Base-by-base conservation (phyloP, 768 basidiomycete genomes). In the Lentinula lateritia region DNA sequence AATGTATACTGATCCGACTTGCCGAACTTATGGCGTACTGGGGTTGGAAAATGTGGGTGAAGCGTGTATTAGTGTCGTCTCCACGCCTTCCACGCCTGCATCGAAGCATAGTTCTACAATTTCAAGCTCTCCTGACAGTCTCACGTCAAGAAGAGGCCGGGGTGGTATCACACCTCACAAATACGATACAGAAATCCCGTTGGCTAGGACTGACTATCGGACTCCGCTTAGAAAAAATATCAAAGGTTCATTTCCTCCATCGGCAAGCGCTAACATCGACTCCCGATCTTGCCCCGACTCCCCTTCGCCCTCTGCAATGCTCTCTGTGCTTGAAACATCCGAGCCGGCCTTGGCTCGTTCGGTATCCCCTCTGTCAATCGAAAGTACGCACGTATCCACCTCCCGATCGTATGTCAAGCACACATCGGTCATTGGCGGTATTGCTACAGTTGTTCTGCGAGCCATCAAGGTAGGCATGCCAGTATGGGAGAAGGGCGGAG, bases 401-500 rank as follows among this genome's bases (percentile, higher is more conserved):
- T 48, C n/a, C 46, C n/a, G 23, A n/a, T 72, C 77, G 7, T 93
- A 93, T 71, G 78, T 89, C 46, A 80, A 84, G 56, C 90, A 89
- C 65, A 83, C 89, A 0, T 60, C 80, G 9, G 41, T 28, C 10
- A 71, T 92, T 65, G 74, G 84, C 23, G 88, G 90, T 3, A 83
- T 92, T 39, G 85, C 86, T n/a, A 84, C 84, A 79, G 89, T 93
- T 23, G 78, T 91, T 39, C 73, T 82, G 62, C 85, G 88, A 63
- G 88, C 89, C 2, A 68, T 93, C 53, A 83, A 83, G 61, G 83
- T 85, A 32, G 84, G 87, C 28, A 89, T 95, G 87, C 91, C 92
- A 0, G 77, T 92, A 13, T 90, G 89, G 85, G 88, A 88, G 75
- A 84, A 83, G 62, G 89, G 87, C 2, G 93, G 93, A 0, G 87